These are phyloP conservation scores for Cornus suecica DNA, from an alignment of 148 eudicot genomes.

Conservation along the genomic window DNA sequence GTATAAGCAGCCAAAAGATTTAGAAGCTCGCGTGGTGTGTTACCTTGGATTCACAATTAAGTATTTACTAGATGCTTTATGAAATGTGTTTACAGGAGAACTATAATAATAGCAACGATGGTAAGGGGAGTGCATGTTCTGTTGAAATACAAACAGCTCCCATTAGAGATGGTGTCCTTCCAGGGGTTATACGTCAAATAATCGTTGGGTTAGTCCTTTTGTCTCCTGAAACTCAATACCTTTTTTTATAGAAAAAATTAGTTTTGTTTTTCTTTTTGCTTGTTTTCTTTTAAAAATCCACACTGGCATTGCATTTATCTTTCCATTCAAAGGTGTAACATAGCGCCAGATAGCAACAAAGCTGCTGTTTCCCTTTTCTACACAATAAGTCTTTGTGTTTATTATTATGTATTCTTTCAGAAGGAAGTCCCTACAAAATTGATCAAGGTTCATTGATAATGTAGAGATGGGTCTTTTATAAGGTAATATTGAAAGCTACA, in stretches of 20 bases:
- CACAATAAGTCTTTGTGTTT: background rate
- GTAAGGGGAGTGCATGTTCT: conserved; percentile 22
- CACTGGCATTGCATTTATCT: background rate
- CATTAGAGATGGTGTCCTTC: conserved; percentile 74
- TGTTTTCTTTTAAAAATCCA: background rate
- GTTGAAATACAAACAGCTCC: conserved; percentile 90
- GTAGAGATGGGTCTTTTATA: background rate
- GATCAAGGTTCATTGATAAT: background rate
- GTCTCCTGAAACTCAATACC: background rate
- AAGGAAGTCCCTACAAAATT: background rate
- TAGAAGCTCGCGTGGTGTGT: background rate
- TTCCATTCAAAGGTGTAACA: background rate
- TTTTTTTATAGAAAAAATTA: background rate
- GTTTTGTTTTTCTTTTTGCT: background rate
- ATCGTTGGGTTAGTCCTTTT: conserved; percentile 61
- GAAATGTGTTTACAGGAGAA: conserved; percentile 37
- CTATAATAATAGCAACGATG: conserved; percentile 21
- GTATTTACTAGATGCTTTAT: conserved; percentile 13
- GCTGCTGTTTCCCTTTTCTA: background rate
- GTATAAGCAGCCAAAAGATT: background rate
- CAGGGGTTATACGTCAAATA: conserved; percentile 80
- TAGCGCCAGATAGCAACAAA: background rate
- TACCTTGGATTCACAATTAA: background rate
- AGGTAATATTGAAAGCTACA: background rate
- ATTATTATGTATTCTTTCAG: background rate